Evolutionary conservation across 768 basidiomycete genomes (phyloP), one percentile per base, ranked within the genome.

Genomic region (Crucibulum laeve): DNA sequence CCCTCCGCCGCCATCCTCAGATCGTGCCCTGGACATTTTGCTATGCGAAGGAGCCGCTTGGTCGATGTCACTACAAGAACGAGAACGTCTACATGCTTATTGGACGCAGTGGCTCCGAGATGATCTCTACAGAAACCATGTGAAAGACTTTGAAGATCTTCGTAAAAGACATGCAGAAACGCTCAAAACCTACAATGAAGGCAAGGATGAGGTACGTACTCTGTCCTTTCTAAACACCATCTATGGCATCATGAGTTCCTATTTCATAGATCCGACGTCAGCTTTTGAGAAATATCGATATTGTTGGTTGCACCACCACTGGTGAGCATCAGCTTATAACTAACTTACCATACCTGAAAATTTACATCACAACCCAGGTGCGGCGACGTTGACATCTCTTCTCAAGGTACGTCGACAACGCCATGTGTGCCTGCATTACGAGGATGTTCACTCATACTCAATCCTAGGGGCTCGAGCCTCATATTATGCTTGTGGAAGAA

Each of bases 261-360:
- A n/a, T 35, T 42, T 38, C 30, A 1, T 49, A 89, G 87, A 61
- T 68, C 38, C 72, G 80, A 8, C 73, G 80, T 0, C 67, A 69
- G 4, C 59, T 90, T 4, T 64, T 91, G 4, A 55, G 59, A 24
- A 58, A 68, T 4, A 69, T 76, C 0, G 76, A 86, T 52, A 69
- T 91, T 15, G 76, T 89, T 36, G 88, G 83, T 4, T 87, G 85
- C 47, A 91, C 87, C 0, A 89, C 87, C 0, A 87, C 80, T 17
- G 85, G 84, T 82, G 54, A 11, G 42, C 14, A 21, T 11, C 25
- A 3, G 33, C n/a, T 5, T 10, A 23, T 11, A 35, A 32, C 18
- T 17, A 3, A 4, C 10, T 36, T 19, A 32, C n/a, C 21, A 8
- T 33, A 17, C 17, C 15, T 40, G 19, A 8, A 28, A 42, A 3